These are phyloP conservation scores for Hypoxylon sp. DNA, from an alignment of 2,329 filamentous ascomycete species.

Conservation along the genomic window DNA sequence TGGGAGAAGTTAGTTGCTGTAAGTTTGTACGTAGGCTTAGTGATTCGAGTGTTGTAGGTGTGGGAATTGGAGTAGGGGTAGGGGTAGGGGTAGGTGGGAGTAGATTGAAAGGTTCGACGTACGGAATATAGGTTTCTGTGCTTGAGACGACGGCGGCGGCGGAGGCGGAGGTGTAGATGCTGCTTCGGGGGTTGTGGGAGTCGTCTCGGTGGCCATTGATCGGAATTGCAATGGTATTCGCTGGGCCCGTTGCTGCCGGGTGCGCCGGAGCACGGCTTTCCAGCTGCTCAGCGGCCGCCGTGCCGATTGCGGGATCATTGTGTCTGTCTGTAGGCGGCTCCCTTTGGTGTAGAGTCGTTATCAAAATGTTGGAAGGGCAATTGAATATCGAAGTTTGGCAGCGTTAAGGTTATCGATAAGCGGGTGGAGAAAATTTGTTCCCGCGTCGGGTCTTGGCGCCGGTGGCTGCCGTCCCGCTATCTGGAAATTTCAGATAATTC, in stretches of 20 bases:
- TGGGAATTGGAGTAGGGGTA: neutral
- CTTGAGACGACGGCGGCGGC: slow-evolving; percentile 23
- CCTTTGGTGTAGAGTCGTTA: neutral
- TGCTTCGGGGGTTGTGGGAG: slow-evolving; percentile 37
- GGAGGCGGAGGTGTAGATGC: slow-evolving; percentile 39
- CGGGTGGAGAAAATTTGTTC: slow-evolving; percentile 48
- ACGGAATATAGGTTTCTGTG: slow-evolving; percentile 45
- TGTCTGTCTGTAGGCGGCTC: slow-evolving; percentile 22
- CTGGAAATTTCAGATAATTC: slow-evolving; percentile 32
- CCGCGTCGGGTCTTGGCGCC: slow-evolving; percentile 35
- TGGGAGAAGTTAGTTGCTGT: slow-evolving; percentile 11
- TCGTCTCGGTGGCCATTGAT: slow-evolving; percentile 63
- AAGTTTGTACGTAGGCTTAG: too few relatives aligned
- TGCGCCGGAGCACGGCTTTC: slow-evolving; percentile 74
- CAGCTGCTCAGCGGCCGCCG: slow-evolving; percentile 80
- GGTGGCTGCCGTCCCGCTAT: slow-evolving; percentile 17
- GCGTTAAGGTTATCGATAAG: slow-evolving; percentile 32
- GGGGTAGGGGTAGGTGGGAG: neutral
- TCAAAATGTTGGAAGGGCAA: neutral
- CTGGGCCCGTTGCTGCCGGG: slow-evolving; percentile 65
- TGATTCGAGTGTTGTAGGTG: neutral
- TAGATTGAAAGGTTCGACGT: slow-evolving; percentile 20
- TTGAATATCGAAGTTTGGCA: slow-evolving; percentile 22
- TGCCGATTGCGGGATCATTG: slow-evolving; percentile 73
- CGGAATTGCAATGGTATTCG: slow-evolving; percentile 56